These are phyloP conservation scores for Logfia minima DNA, from an alignment of 129 eudicot genomes.

Conservation along the genomic window DNA sequence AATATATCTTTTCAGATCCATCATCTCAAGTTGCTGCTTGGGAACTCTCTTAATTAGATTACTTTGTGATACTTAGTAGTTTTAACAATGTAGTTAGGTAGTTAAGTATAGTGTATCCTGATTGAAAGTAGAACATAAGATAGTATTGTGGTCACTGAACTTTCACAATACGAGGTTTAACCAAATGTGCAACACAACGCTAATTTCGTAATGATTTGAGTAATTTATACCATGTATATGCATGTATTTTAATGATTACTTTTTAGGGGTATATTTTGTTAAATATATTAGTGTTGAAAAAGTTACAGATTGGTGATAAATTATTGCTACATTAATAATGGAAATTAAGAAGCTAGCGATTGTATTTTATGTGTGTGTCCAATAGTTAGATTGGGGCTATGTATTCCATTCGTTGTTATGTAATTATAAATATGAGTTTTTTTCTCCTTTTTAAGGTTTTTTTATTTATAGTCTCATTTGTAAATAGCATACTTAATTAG, in stretches of 20 bases:
- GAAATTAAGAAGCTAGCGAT: no score
- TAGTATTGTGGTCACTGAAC: neutral
- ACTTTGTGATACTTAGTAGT: neutral
- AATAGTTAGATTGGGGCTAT: no score
- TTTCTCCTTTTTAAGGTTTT: no score
- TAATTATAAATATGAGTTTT: no score
- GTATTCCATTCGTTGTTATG: neutral
- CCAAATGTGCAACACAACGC: neutral
- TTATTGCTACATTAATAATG: neutral
- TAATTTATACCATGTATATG: neutral
- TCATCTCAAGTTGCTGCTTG: neutral
- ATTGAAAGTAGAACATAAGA: neutral
- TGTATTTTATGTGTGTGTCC: no score
- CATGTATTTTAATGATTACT: neutral
- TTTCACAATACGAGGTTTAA: neutral
- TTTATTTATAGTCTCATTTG: no score
- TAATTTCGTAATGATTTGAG: neutral
- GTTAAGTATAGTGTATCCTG: neutral
- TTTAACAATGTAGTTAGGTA: conserved; percentile 8
- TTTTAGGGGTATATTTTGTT: neutral
- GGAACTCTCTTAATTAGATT: conserved; percentile 3
- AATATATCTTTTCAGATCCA: neutral
- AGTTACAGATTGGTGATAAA: neutral
- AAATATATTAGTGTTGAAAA: neutral
- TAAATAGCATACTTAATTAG: no score